These are phyloP conservation scores for Albizia julibrissin DNA, from an alignment of 306 rosid species.

Conservation along the genomic window DNA sequence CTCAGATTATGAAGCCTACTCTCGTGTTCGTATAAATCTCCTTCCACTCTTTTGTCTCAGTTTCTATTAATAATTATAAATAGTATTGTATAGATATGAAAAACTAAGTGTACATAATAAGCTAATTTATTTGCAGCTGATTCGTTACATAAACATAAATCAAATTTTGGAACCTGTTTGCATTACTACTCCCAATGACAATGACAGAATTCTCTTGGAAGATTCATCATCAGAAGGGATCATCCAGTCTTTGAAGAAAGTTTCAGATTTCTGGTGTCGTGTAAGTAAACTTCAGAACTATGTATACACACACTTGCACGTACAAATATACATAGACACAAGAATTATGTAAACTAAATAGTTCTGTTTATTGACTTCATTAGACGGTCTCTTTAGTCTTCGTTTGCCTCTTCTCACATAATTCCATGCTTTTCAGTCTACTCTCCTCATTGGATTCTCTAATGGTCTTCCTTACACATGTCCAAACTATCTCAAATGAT, in stretches of 20 bases:
- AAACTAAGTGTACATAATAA: background rate
- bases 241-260: background rate
- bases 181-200: background rate
- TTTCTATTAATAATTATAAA: background rate
- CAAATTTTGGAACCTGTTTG: conserved; percentile 20
- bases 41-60: too few species aligned
- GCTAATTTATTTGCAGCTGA: conserved; percentile 4
- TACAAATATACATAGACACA: background rate
- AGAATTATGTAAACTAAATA: too few species aligned
- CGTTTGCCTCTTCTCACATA: too few species aligned
- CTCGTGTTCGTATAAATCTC: conserved; percentile 1
- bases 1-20: conserved; percentile 10
- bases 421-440: too few species aligned
- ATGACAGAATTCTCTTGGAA: conserved; percentile 14
- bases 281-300: background rate
- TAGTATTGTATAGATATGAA: background rate
- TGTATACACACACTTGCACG: background rate
- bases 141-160: background rate
- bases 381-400: too few species aligned
- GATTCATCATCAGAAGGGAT: background rate
- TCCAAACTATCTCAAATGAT: too few species aligned
- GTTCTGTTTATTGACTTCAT: too few species aligned
- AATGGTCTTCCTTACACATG: too few species aligned
- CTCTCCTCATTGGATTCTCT: too few species aligned
- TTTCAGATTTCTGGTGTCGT: conserved; percentile 15